Percentiles rank a stretch among this genome's conserved stretches.
These are phyloP conservation scores for Fusarium siculi DNA, from an alignment of 2,329 filamentous ascomycete species.

Conservation along the genomic window DNA sequence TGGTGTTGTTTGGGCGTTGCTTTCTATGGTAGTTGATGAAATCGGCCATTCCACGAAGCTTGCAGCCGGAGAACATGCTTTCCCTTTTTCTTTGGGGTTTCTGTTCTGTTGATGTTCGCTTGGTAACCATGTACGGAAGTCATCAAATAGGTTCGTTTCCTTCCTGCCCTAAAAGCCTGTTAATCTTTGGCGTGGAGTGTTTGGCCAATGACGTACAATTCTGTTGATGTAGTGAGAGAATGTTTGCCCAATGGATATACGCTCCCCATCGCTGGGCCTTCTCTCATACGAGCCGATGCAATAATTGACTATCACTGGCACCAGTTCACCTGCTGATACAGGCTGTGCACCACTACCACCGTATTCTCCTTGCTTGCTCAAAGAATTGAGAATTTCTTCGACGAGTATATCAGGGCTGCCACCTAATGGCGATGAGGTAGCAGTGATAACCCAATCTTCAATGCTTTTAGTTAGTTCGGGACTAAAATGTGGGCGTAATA, in stretches of 20 bases:
- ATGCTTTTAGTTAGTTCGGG: neutral
- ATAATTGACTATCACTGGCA: no score
- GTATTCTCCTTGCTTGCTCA: neutral
- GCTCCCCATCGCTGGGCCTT: rapidly evolving
- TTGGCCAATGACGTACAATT: neutral
- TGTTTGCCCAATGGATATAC: neutral
- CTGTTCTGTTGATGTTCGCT: no score
- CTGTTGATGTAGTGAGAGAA: slow-evolving; percentile 1
- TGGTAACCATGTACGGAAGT: no score
- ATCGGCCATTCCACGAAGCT: neutral
- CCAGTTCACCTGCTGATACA: no score
- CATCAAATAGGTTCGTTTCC: no score
- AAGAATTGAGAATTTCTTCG: neutral
- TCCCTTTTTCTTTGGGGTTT: neutral
- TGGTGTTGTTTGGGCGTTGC: neutral
- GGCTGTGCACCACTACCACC: neutral
- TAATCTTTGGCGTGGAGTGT: rapidly evolving
- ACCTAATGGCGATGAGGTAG: neutral
- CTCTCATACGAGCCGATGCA: slow-evolving; percentile 5
- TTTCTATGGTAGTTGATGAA: neutral
- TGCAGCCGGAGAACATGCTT: rapidly evolving
- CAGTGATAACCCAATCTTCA: neutral
- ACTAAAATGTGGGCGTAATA: no score
- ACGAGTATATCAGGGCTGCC: neutral
- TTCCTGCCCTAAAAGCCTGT: neutral